Conservation (phyloP, 306 rosid genomes). For the Cicer arietinum region DNA sequence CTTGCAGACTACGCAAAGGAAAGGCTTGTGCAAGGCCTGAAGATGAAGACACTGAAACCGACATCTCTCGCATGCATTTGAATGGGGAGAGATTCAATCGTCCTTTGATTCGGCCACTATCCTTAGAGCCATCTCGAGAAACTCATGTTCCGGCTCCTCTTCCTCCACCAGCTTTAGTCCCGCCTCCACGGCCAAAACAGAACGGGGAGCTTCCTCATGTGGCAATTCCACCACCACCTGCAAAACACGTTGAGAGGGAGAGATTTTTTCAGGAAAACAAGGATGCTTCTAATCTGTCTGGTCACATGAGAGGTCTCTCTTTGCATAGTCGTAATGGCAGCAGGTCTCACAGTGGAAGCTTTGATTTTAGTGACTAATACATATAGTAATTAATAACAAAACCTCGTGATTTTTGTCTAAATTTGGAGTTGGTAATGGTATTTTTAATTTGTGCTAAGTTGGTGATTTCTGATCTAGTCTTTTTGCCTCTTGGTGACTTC, state of each 20-base stretch:
- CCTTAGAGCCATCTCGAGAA: slow-evolving; percentile 54
- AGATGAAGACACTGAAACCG: slow-evolving; percentile 65
- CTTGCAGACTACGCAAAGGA: slow-evolving; percentile 87
- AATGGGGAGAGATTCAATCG: slow-evolving; percentile 79
- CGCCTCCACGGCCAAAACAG: slow-evolving; percentile 51
- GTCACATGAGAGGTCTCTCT: slow-evolving; percentile 81
- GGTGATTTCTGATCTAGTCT: slow-evolving; percentile 47
- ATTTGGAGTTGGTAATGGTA: slow-evolving; percentile 35
- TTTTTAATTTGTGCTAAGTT: slow-evolving; percentile 41
- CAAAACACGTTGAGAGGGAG: slow-evolving; percentile 87
- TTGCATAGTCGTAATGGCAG: slow-evolving; percentile 80
- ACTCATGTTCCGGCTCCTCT: slow-evolving; percentile 45
- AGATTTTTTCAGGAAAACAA: slow-evolving; percentile 82
- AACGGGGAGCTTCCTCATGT: slow-evolving; percentile 49
- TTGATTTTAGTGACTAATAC: slow-evolving; percentile 74
- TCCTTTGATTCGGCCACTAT: slow-evolving; percentile 78
- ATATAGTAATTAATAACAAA: slow-evolving; percentile 5
- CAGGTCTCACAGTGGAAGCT: slow-evolving; percentile 88
- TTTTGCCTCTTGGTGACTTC: slow-evolving; percentile 37
- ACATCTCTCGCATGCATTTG: slow-evolving; percentile 56
- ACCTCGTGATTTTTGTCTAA: slow-evolving; percentile 24
- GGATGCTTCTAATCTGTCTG: slow-evolving; percentile 69
- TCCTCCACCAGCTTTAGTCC: slow-evolving; percentile 46
- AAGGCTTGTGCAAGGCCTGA: slow-evolving; percentile 87
- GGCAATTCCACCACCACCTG: slow-evolving; percentile 89